Evolutionary conservation across 352 stramenopile genomes (phyloP), one percentile per base, ranked within the genome.

Genomic region (Phytopythium ostracodes): DNA sequence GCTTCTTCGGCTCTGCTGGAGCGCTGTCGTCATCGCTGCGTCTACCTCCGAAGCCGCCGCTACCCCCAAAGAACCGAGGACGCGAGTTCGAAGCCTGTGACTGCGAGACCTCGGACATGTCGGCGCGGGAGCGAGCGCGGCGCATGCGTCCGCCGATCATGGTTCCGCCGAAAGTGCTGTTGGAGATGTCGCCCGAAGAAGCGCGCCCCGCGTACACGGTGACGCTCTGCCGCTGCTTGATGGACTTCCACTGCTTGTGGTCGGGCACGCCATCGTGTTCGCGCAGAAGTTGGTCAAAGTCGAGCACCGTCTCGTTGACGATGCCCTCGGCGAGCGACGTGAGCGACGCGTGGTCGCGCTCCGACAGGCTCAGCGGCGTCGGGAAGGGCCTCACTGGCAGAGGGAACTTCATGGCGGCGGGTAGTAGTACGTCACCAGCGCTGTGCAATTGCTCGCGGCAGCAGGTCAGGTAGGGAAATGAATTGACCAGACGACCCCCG

Each of bases 271-370:
- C 59, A 15, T 47, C 66, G n/a, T 63, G 65, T 22, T 62, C 65
- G 17, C 59, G 61, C 46, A 71, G 33, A n/a, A 76, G 62, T 35
- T 76, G 66, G 9, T 76, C 69, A 40, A 67, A 76, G 33, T 76
- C 69, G 12, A 66, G 10, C 43, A 76, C 62, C 12, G 66, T 76
- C 57, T 73, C 59, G 14, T 50, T 46, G 25, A 73, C 47, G 42
- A 56, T 62, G 14, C 47, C 63, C 25, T 76, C 47, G 4, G 53
- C 66, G 27, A 76, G 63, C 4, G 47, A 66, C 36, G 49, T 40
- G 36, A 73, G 71, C 24, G 66, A 62, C 4, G 40, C 62, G 54
- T 55, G 56, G 29, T 76, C 69, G 31, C 66, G 66, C 35, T 68
- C 63, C 22, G 69, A 73, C 25, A 76, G 60, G 4, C 59, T 65